Evolutionary conservation across 805 yeast genomes (phyloP), one percentile per base, ranked within the genome.

Genomic region (Kodamaea sagamina): DNA sequence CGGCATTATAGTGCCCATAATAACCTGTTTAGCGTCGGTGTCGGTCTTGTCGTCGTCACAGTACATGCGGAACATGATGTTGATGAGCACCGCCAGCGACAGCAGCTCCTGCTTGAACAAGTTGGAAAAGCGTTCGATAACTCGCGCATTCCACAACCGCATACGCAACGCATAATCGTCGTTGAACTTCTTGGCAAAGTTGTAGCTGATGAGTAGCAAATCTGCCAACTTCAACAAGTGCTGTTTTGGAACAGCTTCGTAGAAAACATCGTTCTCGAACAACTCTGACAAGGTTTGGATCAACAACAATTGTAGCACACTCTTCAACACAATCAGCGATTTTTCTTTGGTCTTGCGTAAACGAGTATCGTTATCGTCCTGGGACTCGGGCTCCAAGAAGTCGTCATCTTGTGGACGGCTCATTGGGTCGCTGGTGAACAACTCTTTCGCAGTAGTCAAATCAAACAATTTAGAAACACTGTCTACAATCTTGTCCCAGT

Each of bases 41-140:
- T 67, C 67, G 4, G 76, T 71, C 58, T 80, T 80, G 19, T 69
- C 74, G 11, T 73, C 71, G 57, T 84, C 89, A 47, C 85, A 78
- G 61, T 88, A 89, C 57, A 92, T 68, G 54, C 85, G 76, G 73
- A 92, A 87, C 72, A 87, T 73, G 36, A 90, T 76, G 54, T 84
- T 82, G 49, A 92, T 81, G 60, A 82, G 86, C 1, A 89, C 96
- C 1, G 95, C 92, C 1, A 96, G 84, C 0, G 97, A 81, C 26
- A 89, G 80, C 0, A 95, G 82, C 63, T 95, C 99, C 64, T 95
- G 99, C 54, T 87, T 86, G 54, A 90, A 69, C 54, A 93, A 68
- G 54, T 93, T 95, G 15, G 99, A 99, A 43, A 92, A 75, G 58
- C 90, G 84, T 56, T 89, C 95, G 65, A 90, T 92, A 31, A 89